Evolutionary conservation across 495 filamentous ascomycete species (phyloP).

Genomic region (Xylaria acuta): DNA sequence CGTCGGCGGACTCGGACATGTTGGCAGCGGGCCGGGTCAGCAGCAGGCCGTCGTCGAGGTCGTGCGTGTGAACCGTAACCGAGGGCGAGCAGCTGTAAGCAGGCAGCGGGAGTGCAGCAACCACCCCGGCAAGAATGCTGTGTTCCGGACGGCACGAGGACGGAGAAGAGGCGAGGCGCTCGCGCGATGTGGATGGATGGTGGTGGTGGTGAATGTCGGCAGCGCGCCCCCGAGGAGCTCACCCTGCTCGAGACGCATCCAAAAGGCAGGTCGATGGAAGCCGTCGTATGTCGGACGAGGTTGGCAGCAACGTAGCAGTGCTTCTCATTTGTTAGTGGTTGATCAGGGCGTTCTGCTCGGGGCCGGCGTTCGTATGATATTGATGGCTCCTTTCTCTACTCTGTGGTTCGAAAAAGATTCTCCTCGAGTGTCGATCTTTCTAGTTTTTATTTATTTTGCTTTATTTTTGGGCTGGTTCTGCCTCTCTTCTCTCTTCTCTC

Average conservation of each 20-base stretch:
- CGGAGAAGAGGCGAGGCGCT: neutral
- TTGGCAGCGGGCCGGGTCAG: neutral
- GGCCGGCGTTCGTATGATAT: neutral
- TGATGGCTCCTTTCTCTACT: neutral
- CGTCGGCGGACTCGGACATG: conserved; percentile 23
- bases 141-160: neutral
- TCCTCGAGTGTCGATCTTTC: neutral
- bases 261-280: conserved; percentile 13
- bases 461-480: neutral
- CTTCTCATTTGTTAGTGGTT: neutral
- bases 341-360: neutral
- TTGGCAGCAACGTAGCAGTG: conserved; percentile 1
- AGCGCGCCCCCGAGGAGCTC: conserved; percentile 29
- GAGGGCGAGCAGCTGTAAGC: neutral
- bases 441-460: neutral
- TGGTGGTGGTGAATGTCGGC: neutral
- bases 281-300: conserved; percentile 4
- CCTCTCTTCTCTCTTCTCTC: neutral
- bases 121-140: neutral
- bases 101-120: neutral
- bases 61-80: neutral
- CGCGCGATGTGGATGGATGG: neutral
- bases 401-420: neutral
- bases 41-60: neutral
- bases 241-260: conserved; percentile 23